A percentile compares a stretch with the other conserved stretches of the same genome.
Evolutionary conservation across 306 rosid species (phyloP).

Genomic region (Dryas octopetala): DNA sequence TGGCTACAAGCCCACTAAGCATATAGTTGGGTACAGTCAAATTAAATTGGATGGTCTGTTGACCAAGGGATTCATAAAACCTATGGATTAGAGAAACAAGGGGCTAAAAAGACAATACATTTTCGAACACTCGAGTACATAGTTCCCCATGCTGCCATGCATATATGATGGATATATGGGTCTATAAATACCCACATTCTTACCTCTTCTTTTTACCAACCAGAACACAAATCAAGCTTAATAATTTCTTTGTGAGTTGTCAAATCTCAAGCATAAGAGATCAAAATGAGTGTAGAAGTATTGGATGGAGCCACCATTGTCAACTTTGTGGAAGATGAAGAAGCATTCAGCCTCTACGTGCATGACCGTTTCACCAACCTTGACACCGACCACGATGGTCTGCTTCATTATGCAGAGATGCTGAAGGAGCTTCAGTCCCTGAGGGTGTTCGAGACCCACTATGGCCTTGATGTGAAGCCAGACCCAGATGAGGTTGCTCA

Average conservation of each 20-base stretch:
- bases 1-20: too few relatives aligned
- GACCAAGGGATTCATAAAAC: not conserved
- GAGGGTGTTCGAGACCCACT: conserved; percentile 63
- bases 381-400: conserved; percentile 57
- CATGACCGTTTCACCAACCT: conserved; percentile 48
- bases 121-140: too few relatives aligned
- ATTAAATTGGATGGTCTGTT: too few relatives aligned
- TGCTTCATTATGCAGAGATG: conserved; percentile 69
- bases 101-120: not conserved
- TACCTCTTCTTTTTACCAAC: not conserved
- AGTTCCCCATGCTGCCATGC: not conserved
- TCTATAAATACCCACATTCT: not conserved
- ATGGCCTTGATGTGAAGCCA: conserved; percentile 58
- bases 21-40: not conserved
- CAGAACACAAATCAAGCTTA: not conserved
- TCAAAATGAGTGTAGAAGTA: conserved; percentile 70
- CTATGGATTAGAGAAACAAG: not conserved
- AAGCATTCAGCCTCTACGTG: conserved; percentile 41
- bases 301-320: conserved; percentile 66
- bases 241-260: not conserved
- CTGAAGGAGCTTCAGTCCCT: conserved; percentile 61
- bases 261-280: not conserved
- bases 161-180: too few relatives aligned
- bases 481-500: conserved; percentile 58
- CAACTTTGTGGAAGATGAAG: conserved; percentile 68